Base-by-base conservation (phyloP, 148 eudicot species). In the Amaranthus hypochondriacus region DNA sequence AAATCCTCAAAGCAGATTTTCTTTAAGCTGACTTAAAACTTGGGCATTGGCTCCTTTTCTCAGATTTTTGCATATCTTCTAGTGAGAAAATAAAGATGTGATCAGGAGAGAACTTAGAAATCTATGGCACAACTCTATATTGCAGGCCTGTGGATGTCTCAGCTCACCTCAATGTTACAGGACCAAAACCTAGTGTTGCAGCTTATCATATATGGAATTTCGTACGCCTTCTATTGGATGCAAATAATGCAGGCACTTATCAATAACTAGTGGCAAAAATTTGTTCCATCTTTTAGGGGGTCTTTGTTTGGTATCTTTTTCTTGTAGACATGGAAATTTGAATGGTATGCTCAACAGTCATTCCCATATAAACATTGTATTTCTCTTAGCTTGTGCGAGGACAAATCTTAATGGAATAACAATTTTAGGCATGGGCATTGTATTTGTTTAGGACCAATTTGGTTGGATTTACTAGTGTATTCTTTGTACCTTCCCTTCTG, bases 101-200 rank as follows among this genome's bases (percentile, higher is more conserved):
- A 52, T 13, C 9, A 1, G 28, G 5, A 13, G 49, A 7, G 39
- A 55, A 4, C 8, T 44, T 5, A 44, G 6, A 15, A 7, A 64
- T 44, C 12, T 14, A 4, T 63, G 1, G 18, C 42, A n/a, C 3
- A 4, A 18, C 66, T 48, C 18, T 56, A 68, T 21, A 15, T 48
- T 74, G 77, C 77, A 75, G 64, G 65, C 39, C 14, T 56, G 49
- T 14, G 7, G 52, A 50, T 43, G n/a, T 8, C 56, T 51, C 28
- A 7, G 52, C 49, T 9, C 53, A 59, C 39, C 54, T 1, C 53
- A 69, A 9, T 71, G 9, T n/a, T n/a, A 39, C 14, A 56, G 63
- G 52, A 71, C 13, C 59, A 13, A 2, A 7, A 53, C 47, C 52
- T n/a, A 14, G 6, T 66, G 13, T 47, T 71, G 71, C 39, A 11